A percentile compares a stretch with the other conserved stretches of the same genome.
phyloP scores from a whole-genome alignment of 345 rosid genomes.

The Cardamine resedifolia region DNA sequence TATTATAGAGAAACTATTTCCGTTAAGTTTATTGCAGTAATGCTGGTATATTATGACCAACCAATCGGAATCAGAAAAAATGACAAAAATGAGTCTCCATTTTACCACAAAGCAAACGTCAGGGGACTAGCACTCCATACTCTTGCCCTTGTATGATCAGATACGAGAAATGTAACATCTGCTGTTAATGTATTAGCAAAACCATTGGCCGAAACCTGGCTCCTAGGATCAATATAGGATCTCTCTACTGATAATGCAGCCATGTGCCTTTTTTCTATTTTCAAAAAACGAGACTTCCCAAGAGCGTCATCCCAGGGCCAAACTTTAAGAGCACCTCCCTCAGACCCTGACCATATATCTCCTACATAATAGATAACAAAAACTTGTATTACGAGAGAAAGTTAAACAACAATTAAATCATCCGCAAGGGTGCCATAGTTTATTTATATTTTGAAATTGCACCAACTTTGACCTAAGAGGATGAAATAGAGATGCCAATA shows the following conservation, averaged over 20 bases:
- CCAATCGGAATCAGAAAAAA: background rate
- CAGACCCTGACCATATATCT: slow-evolving; percentile 95
- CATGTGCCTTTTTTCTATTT: slow-evolving; percentile 60
- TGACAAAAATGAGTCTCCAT: slow-evolving; percentile 9
- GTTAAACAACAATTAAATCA: background rate
- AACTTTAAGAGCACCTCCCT: slow-evolving; percentile 72
- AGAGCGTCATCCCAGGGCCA: slow-evolving; percentile 95
- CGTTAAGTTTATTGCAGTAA: background rate
- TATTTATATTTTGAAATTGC: background rate
- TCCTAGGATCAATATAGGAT: slow-evolving; percentile 78
- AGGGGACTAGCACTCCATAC: slow-evolving; percentile 80
- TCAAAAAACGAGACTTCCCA: slow-evolving; percentile 57
- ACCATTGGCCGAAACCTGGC: slow-evolving; percentile 61
- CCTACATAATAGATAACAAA: slow-evolving; percentile 47
- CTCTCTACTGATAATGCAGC: slow-evolving; percentile 70
- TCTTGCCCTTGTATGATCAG: slow-evolving; percentile 71
- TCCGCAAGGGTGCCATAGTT: background rate
- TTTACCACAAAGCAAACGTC: slow-evolving; percentile 81
- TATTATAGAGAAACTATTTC: background rate
- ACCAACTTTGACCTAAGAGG: background rate
- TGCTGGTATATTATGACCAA: background rate
- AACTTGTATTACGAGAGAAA: slow-evolving; percentile 4
- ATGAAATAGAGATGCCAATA: slow-evolving; percentile 2
- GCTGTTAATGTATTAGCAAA: slow-evolving; percentile 61
- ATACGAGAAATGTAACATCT: slow-evolving; percentile 69